These are phyloP conservation scores for Jamesozyma spencerorum DNA, from an alignment of 805 yeast species.

Conservation along the genomic window DNA sequence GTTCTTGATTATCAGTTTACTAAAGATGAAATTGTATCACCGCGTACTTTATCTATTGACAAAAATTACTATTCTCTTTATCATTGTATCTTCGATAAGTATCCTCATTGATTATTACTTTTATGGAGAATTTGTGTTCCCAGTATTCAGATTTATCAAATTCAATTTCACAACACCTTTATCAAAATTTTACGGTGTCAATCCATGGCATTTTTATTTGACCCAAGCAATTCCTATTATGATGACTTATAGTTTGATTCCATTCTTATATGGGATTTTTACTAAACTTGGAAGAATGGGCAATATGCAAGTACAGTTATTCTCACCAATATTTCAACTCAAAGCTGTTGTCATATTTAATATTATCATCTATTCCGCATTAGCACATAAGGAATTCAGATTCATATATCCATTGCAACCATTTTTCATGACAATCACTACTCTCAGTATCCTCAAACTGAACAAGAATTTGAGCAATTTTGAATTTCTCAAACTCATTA, in stretches of 20 bases:
- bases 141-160: constrained; percentile 58
- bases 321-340: constrained; percentile 12
- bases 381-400: constrained; percentile 84
- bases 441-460: constrained; percentile 21
- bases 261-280: constrained; percentile 39
- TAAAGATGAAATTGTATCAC: constrained; percentile 5
- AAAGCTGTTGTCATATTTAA: constrained; percentile 36
- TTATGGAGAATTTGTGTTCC: constrained; percentile 49
- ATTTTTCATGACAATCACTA: constrained; percentile 44
- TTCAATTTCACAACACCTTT: constrained; percentile 70
- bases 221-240: constrained; percentile 76
- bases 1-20: constrained; percentile 16
- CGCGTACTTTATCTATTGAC: constrained; percentile 10
- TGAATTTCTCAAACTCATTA: neutral
- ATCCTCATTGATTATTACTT: constrained; percentile 46
- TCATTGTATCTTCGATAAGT: constrained; percentile 31
- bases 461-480: neutral
- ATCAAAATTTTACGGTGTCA: constrained; percentile 74
- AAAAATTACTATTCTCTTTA: constrained; percentile 17
- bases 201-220: constrained; percentile 79
- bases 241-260: constrained; percentile 56
- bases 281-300: constrained; percentile 4
- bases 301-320: constrained; percentile 4
- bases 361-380: constrained; percentile 47
- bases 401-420: constrained; percentile 85